Evolutionary conservation across 192 early-diverging fungal species (phyloP).

Genomic region (Mortierella claussenii): DNA sequence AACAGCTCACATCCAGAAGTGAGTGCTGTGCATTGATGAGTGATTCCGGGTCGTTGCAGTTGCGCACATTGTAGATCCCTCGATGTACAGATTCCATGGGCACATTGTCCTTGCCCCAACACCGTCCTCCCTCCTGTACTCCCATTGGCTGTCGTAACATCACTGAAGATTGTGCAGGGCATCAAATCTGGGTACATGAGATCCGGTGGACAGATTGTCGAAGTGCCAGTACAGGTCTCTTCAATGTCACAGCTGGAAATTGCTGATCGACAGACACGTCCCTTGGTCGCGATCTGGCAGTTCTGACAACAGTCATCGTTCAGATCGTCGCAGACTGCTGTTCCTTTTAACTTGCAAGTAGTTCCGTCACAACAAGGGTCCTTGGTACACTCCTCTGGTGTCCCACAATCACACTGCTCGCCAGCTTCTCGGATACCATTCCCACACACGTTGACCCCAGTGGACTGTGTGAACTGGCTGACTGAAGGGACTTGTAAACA

Average conservation of each 20-base stretch:
- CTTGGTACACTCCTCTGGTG: constrained; percentile 68
- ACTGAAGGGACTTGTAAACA: constrained; percentile 42
- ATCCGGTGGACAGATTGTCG: constrained; percentile 78
- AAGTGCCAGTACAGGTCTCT: constrained; percentile 81
- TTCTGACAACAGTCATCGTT: constrained; percentile 88
- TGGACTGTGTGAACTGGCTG: constrained; percentile 15
- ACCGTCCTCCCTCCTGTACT: too few species aligned
- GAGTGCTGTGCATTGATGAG: constrained; percentile 66
- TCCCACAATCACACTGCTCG: constrained; percentile 94
- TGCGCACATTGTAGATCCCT: constrained; percentile 74
- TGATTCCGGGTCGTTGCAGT: constrained; percentile 64
- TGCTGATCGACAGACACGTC: constrained; percentile 74
- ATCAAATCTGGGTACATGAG: constrained; percentile 70
- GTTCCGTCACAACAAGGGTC: constrained; percentile 85
- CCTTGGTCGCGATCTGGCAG: constrained; percentile 69
- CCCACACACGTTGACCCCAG: constrained; percentile 81
- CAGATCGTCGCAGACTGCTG: constrained; percentile 79
- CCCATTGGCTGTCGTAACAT: constrained; percentile 43
- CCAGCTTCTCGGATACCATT: constrained; percentile 90
- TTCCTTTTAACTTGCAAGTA: constrained; percentile 84
- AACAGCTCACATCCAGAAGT: constrained; percentile 68
- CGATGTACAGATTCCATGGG: constrained; percentile 80
- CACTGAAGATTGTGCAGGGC: constrained; percentile 61
- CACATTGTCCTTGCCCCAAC: constrained; percentile 66
- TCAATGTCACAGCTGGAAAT: constrained; percentile 83